A percentile compares a stretch with the other conserved stretches of the same genome.
phyloP scores from a whole-genome alignment of 2,329 filamentous ascomycete genomes.

The Coniochaeta prunicola region DNA sequence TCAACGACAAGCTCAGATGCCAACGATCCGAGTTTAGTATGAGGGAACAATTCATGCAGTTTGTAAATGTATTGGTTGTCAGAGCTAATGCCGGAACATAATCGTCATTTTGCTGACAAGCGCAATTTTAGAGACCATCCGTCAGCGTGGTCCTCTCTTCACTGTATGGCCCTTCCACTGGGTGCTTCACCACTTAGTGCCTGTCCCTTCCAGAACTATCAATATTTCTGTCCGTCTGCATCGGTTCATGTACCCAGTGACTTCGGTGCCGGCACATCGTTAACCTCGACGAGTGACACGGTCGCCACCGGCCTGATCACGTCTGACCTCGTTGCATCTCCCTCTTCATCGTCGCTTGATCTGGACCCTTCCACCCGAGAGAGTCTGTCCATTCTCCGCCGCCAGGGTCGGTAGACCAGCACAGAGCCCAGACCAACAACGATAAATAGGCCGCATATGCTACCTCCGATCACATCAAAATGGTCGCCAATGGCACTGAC shows the following conservation, averaged over 20 bases:
- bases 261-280: background rate
- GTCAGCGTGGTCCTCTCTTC: no score
- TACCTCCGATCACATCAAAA: constrained; percentile 79
- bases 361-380: background rate
- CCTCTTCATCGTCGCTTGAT: background rate
- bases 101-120: no score
- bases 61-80: no score
- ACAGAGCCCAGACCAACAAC: constrained; percentile 69
- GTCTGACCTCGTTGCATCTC: background rate
- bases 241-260: background rate
- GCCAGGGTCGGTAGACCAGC: constrained; percentile 73
- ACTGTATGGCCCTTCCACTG: no score
- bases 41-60: no score
- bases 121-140: no score
- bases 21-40: no score
- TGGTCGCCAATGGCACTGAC: constrained; percentile 69
- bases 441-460: constrained; percentile 79
- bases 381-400: constrained; percentile 35
- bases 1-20: no score
- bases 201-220: no score
- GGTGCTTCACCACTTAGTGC: no score
- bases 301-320: background rate
- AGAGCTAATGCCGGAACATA: no score
- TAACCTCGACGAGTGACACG: background rate
- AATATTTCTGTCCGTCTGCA: no score